A percentile compares a stretch with the other conserved stretches of the same genome.
These are phyloP conservation scores for Carallia brachiata DNA, from an alignment of 345 rosid species.

Conservation along the genomic window DNA sequence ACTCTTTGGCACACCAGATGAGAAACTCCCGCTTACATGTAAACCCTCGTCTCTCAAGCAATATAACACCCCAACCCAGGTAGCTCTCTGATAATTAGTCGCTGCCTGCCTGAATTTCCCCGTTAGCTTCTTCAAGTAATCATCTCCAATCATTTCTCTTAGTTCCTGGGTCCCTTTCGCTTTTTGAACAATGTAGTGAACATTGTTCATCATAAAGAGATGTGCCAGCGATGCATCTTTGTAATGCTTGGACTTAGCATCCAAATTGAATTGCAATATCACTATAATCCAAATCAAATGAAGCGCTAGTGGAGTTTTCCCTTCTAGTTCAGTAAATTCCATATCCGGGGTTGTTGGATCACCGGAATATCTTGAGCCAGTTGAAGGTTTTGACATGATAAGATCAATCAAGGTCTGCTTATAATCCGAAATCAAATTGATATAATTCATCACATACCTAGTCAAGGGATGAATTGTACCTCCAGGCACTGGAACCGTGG, in stretches of 20 bases:
- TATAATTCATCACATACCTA: constrained; percentile 95
- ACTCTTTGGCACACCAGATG: constrained; percentile 79
- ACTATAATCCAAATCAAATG: constrained; percentile 93
- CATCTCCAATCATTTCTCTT: constrained; percentile 89
- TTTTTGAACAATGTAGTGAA: constrained; percentile 86
- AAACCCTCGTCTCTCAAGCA: constrained; percentile 93
- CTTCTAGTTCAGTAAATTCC: constrained; percentile 72
- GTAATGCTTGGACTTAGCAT: constrained; percentile 76
- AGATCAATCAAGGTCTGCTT: constrained; percentile 71
- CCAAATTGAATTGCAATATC: constrained; percentile 80
- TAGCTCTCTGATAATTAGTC: constrained; percentile 77
- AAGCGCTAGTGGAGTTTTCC: constrained; percentile 61
- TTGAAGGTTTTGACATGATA: constrained; percentile 73
- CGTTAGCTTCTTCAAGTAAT: constrained; percentile 64
- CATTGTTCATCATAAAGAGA: constrained; percentile 90
- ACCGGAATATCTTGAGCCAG: constrained; percentile 67
- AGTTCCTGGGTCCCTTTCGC: constrained; percentile 75
- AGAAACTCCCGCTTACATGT: constrained; percentile 80
- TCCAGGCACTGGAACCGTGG: constrained; percentile 73
- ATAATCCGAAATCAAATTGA: constrained; percentile 87
- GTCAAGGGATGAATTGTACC: constrained; percentile 95
- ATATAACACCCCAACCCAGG: constrained; percentile 75
- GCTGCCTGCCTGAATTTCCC: constrained; percentile 79
- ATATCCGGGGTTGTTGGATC: constrained; percentile 72
- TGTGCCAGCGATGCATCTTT: constrained; percentile 66